Percentiles rank a stretch among this genome's conserved stretches.
These are phyloP conservation scores for Lentinula raphanica DNA, from an alignment of 768 basidiomycete species.

Conservation along the genomic window DNA sequence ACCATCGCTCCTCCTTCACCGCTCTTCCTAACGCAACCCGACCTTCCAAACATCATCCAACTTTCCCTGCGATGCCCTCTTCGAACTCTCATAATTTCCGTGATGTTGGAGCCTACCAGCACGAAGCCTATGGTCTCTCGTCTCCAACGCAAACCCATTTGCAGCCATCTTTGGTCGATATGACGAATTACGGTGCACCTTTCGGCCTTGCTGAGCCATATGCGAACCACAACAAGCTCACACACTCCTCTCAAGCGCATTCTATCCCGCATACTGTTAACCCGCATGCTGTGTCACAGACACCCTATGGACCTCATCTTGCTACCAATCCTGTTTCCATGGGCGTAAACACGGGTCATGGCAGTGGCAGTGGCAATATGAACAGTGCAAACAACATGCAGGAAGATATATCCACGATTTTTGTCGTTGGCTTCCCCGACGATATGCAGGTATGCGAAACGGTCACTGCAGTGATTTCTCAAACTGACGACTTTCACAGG, in stretches of 20 bases:
- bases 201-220: constrained; percentile 32
- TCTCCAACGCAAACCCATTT: constrained; percentile 36
- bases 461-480: background rate
- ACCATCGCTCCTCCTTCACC: constrained; percentile 28
- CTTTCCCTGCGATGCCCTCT: constrained; percentile 25
- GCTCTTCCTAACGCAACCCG: constrained; percentile 40
- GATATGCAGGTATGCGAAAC: constrained; percentile 90
- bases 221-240: background rate
- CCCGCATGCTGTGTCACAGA: constrained; percentile 35
- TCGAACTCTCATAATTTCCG: constrained; percentile 30
- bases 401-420: constrained; percentile 95
- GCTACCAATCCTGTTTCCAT: constrained; percentile 27
- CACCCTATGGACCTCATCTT: constrained; percentile 70
- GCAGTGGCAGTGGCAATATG: constrained; percentile 12
- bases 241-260: background rate
- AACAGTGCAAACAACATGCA: constrained; percentile 25
- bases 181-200: constrained; percentile 29
- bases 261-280: background rate
- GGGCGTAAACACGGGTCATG: constrained; percentile 7
- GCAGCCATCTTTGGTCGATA: constrained; percentile 21
- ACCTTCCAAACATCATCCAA: constrained; percentile 14
- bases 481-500: constrained; percentile 40
- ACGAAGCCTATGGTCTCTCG: constrained; percentile 31
- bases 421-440: constrained; percentile 98
- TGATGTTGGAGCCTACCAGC: constrained; percentile 26